These are phyloP conservation scores for Boletus patriciae DNA, from an alignment of 768 basidiomycete species.

Conservation along the genomic window DNA sequence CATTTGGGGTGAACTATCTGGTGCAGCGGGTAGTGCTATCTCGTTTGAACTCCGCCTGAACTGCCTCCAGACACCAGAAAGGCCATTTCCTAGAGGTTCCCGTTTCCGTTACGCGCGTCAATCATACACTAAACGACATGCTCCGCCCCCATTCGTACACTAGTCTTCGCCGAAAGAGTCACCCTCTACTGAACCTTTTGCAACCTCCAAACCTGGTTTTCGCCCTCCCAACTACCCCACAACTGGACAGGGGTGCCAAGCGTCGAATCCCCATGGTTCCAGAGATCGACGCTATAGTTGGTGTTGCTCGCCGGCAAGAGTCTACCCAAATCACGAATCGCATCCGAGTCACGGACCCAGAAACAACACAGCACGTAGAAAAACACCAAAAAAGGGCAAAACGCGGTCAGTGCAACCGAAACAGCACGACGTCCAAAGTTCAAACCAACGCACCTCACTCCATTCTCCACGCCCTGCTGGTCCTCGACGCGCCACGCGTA, in stretches of 20 bases:
- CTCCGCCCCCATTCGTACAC: background rate
- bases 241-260: conserved; percentile 47
- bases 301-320: conserved; percentile 45
- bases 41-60: no score
- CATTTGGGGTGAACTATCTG: no score
- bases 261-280: conserved; percentile 42
- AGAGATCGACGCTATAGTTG: conserved; percentile 47
- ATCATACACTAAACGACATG: no score
- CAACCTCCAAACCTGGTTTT: conserved; percentile 53
- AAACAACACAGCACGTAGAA: no score
- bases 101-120: background rate
- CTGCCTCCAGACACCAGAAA: no score
- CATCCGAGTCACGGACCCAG: background rate
- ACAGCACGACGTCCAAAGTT: background rate
- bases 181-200: conserved; percentile 7
- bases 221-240: conserved; percentile 49
- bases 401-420: background rate
- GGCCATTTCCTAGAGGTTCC: no score
- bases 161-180: no score
- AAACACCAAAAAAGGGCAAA: background rate
- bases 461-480: conserved; percentile 33
- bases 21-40: no score
- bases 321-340: conserved; percentile 28
- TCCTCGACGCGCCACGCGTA: conserved; percentile 56
- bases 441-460: conserved; percentile 41